Evolutionary conservation across 768 basidiomycete species (phyloP), one percentile per base, ranked within the genome.

Genomic region (Tylopilus intermedius): DNA sequence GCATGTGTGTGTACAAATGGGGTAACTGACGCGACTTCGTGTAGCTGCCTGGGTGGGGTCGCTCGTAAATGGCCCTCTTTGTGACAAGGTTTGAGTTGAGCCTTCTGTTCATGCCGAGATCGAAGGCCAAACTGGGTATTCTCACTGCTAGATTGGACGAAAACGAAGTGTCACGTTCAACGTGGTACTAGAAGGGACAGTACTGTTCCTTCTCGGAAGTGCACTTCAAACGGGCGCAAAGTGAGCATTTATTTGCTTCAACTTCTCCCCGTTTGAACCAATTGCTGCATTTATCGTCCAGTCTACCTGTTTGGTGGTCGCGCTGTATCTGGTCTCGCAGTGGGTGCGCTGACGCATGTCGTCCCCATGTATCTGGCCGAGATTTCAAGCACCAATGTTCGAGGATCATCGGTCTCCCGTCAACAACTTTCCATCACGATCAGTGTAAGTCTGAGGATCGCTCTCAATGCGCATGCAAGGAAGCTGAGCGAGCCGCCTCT

Each of bases 361-460:
- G 47, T 70, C 22, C 63, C 61, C 15, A 72, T 72, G 60, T 72
- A 72, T 45, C 49, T 72, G 52, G 72, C 71, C 38, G 72, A 72
- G 57, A 73, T 73, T 29, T 72, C 72, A 1, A 72, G 68, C 22
- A 62, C 68, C 9, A 72, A 72, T n/a, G 53, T 72, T 24, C 69
- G 72, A 45, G 72, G 72, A 40, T 69, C 71, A 4, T 47, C 72
- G 32, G 69, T 73, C 29, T 59, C 72, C 14, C 56, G 72, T 24
- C 69, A 72, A 33, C 71, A 73, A 47, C 59, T 42, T 11, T 48
- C 47, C 21, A 72, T 72, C 7, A 71, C 69, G 27, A 49, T 66
- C 8, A 71, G 72, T n/a, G 72, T 72, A 44, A 43, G 59, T 58
- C 42, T 49, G 40, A 56, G 39, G n/a, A 40, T 45, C 10, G 10